These are phyloP conservation scores for Giardia duodenalis DNA, from an alignment of 208 protist genomes.

Conservation along the genomic window DNA sequence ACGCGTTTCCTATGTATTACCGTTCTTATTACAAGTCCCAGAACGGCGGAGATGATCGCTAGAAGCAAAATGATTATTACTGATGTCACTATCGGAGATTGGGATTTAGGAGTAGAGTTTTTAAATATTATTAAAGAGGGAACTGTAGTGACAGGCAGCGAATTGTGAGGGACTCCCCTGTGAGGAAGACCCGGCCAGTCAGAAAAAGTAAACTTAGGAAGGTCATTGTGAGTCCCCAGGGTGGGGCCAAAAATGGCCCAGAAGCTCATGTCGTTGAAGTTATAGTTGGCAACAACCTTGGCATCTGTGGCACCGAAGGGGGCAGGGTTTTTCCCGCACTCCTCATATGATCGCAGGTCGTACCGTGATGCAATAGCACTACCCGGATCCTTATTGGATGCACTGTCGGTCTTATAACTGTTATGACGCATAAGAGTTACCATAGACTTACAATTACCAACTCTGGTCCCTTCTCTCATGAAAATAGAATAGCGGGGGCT, in stretches of 20 bases:
- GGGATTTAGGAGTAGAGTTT: no score
- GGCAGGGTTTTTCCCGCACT: neutral
- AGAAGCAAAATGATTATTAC: no score
- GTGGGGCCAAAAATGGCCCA: neutral
- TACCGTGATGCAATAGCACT: neutral
- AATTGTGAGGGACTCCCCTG: no score
- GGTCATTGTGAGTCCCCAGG: neutral
- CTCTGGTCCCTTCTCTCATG: neutral
- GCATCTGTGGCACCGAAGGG: neutral
- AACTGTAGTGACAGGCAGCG: no score
- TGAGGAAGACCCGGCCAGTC: neutral
- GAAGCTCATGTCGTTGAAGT: neutral
- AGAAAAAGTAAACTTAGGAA: neutral
- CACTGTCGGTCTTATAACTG: neutral
- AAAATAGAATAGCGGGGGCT: neutral
- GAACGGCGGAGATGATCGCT: no score
- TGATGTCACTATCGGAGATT: no score
- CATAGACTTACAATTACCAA: neutral
- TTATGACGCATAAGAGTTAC: neutral
- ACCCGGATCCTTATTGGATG: neutral
- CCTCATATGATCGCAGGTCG: neutral
- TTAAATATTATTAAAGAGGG: no score
- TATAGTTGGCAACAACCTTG: neutral
- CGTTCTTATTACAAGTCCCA: no score
- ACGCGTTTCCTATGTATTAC: no score